These are phyloP conservation scores for Amanita molliuscula DNA, from an alignment of 768 basidiomycete genomes.

Conservation along the genomic window DNA sequence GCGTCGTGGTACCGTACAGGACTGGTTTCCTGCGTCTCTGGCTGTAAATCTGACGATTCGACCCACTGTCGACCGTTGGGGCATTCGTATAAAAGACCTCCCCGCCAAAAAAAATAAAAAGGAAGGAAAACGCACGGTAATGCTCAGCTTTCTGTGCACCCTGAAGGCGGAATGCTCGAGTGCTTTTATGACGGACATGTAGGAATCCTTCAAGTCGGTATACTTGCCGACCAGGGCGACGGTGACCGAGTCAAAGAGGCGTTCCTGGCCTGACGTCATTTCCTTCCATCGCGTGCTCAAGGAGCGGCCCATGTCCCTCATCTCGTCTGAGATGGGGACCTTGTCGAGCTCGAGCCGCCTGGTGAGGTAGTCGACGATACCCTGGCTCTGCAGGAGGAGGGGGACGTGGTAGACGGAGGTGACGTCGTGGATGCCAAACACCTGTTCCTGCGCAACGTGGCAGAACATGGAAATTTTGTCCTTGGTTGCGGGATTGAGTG, in stretches of 20 bases:
- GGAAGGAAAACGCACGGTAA: constrained; percentile 48
- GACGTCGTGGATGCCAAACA: constrained; percentile 93
- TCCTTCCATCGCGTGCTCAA: constrained; percentile 75
- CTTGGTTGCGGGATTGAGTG: constrained; percentile 78
- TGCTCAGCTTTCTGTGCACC: constrained; percentile 70
- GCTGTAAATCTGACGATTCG: constrained; percentile 86
- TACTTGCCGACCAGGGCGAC: constrained; percentile 97
- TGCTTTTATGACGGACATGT: constrained; percentile 96
- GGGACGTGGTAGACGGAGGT: constrained; percentile 97
- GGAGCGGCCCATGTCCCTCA: constrained; percentile 49
- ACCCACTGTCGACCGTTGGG: constrained; percentile 61
- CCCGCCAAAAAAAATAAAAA: constrained; percentile 1
- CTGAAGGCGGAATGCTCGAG: constrained; percentile 95
- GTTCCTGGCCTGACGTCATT: constrained; percentile 84
- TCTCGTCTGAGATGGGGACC: constrained; percentile 42
- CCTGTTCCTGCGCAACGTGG: constrained; percentile 83
- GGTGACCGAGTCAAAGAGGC: constrained; percentile 79
- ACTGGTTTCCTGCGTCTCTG: constrained; percentile 63
- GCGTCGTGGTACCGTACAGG: constrained; percentile 93
- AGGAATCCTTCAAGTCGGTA: constrained; percentile 93
- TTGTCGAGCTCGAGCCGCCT: constrained; percentile 69
- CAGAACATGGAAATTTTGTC: constrained; percentile 99
- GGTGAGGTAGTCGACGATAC: constrained; percentile 74
- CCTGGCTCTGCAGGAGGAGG: constrained; percentile 82
- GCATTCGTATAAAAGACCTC: too few relatives aligned